phyloP scores from a whole-genome alignment of 2,329 filamentous ascomycete genomes.

The Shiraia bambusicola region DNA sequence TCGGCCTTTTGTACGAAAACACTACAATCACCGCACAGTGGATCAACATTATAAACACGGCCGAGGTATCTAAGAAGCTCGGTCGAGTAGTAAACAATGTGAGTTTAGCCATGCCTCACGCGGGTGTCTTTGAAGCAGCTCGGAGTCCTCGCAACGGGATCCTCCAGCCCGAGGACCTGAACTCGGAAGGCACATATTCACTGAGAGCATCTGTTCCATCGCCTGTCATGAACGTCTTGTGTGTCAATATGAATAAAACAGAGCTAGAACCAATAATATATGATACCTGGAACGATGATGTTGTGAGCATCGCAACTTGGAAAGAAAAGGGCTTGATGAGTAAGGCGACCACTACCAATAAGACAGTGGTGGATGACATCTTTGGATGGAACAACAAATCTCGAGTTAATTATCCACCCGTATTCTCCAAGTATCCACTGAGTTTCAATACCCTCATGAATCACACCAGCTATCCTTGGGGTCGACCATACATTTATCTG shows the following conservation, averaged over 20 bases:
- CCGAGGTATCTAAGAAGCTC: conserved; percentile 51
- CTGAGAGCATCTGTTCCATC: conserved; percentile 69
- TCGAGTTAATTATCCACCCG: conserved; percentile 45
- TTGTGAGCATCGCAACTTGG: conserved; percentile 29
- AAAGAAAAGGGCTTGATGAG: conserved; percentile 1
- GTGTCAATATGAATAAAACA: conserved; percentile 61
- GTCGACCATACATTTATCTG: conserved; percentile 63
- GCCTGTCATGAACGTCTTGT: conserved; percentile 71
- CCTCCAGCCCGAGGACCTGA: conserved; percentile 62
- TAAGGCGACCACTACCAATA: conserved; percentile 31
- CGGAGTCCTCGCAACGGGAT: conserved; percentile 64
- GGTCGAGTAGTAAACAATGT: conserved; percentile 71
- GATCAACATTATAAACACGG: conserved; percentile 63
- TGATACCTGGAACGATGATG: conserved; percentile 56
- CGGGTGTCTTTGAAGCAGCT: conserved; percentile 66
- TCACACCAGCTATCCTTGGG: conserved; percentile 36
- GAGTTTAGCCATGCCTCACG: conserved; percentile 75
- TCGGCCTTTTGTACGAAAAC: conserved; percentile 68
- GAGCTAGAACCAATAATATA: conserved; percentile 69
- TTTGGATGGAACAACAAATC: conserved; percentile 67
- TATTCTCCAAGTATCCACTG: conserved; percentile 55
- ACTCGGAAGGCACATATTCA: conserved; percentile 68
- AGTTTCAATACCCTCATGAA: conserved; percentile 63
- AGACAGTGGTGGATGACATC: conserved; percentile 64
- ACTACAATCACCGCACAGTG: conserved; percentile 70